Percentiles rank a stretch among this genome's conserved stretches.
Evolutionary conservation across 768 basidiomycete genomes (phyloP).

Genomic region (Suillus subluteus): DNA sequence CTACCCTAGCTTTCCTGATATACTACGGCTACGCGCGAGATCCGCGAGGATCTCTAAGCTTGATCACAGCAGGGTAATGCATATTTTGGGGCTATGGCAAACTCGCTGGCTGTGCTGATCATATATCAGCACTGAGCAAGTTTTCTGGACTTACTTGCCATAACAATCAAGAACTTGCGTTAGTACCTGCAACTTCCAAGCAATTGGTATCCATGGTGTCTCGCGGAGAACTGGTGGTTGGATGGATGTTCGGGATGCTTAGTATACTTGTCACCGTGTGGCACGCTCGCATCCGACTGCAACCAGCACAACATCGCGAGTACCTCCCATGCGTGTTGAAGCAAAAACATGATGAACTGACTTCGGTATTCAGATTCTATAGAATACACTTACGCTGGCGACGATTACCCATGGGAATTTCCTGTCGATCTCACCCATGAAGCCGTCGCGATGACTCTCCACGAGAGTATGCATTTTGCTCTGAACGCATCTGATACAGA

Average conservation of each 20-base stretch:
- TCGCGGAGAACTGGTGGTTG: background rate
- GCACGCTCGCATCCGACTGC: background rate
- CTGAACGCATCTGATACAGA: background rate
- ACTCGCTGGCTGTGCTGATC: no score
- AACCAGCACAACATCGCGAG: background rate
- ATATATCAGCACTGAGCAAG: no score
- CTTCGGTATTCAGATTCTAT: background rate
- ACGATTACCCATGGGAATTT: background rate
- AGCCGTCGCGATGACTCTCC: conserved; percentile 12
- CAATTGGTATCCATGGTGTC: background rate
- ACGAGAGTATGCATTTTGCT: conserved; percentile 6
- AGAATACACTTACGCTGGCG: background rate
- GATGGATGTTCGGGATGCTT: background rate
- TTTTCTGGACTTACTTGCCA: no score
- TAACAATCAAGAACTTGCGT: no score
- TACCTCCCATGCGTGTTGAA: background rate
- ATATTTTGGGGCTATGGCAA: no score
- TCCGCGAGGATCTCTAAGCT: no score
- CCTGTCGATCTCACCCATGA: background rate
- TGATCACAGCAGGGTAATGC: no score
- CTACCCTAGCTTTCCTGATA: no score
- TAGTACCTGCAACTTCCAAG: no score
- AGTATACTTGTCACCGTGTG: background rate
- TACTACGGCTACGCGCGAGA: no score
- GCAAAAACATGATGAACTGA: background rate